phyloP scores from a whole-genome alignment of 768 basidiomycete genomes.

The Boletus vinaceobasis region DNA sequence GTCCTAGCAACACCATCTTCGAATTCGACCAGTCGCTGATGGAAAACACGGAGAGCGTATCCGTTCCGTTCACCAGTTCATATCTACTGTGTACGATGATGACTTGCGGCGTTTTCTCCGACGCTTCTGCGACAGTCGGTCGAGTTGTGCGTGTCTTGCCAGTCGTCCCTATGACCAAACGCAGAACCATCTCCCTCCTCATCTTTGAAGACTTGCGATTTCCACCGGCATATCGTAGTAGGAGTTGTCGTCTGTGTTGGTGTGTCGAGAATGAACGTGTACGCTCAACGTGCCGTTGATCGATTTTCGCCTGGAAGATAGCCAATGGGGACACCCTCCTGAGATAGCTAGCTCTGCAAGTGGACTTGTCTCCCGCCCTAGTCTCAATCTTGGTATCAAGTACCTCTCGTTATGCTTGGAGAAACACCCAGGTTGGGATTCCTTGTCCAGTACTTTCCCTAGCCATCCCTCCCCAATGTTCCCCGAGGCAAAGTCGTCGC shows the following conservation, averaged over 20 bases:
- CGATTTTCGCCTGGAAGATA: conserved; percentile 1
- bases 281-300: conserved; percentile 7
- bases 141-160: conserved; percentile 4
- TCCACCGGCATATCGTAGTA: not conserved
- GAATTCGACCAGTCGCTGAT: conserved; percentile 2
- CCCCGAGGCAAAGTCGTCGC: not conserved
- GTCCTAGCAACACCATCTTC: not conserved
- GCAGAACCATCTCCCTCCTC: not conserved
- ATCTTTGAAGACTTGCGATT: not conserved
- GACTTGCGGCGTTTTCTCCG: not conserved
- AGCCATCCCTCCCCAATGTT: not conserved
- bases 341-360: no score
- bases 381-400: conserved; percentile 3
- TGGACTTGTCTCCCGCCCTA: not conserved
- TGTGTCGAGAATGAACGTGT: no score
- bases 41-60: no score
- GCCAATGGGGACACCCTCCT: not conserved
- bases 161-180: not conserved
- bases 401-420: conserved; percentile 7
- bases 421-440: no score
- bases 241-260: not conserved
- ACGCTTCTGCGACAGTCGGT: not conserved
- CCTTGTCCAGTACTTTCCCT: no score
- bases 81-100: not conserved
- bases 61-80: conserved; percentile 5